Conservation (phyloP, 805 yeast genomes). For the Schwanniomyces vanrijiae region DNA sequence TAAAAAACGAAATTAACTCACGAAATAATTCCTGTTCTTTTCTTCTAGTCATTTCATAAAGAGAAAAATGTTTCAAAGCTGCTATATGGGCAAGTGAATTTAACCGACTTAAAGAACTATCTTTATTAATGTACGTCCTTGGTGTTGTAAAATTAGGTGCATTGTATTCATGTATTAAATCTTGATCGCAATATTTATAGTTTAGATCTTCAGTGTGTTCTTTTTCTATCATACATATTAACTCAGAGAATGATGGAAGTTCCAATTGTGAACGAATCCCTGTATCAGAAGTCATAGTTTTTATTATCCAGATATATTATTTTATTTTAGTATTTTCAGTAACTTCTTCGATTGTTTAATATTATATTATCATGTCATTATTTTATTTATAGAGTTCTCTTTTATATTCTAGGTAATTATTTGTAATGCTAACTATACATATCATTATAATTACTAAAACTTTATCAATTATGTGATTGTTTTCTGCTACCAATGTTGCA, state of each 20-base stretch:
- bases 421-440: background rate
- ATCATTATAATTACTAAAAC: background rate
- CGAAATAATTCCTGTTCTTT: slow-evolving; percentile 5
- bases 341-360: too few relatives aligned
- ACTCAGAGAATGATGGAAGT: background rate
- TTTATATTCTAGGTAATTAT: background rate
- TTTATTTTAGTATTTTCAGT: too few relatives aligned
- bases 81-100: slow-evolving; percentile 4
- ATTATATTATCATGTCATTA: too few relatives aligned
- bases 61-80: background rate
- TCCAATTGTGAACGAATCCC: background rate
- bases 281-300: background rate
- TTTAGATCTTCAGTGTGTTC: background rate
- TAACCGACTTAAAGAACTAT: background rate
- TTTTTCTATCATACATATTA: background rate
- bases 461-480: background rate
- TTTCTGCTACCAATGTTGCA: background rate
- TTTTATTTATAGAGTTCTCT: background rate
- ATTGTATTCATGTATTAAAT: background rate
- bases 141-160: background rate
- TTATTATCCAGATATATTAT: too few relatives aligned
- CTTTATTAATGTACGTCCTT: background rate
- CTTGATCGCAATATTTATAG: background rate
- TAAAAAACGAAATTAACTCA: slow-evolving; percentile 1
- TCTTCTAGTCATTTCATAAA: background rate